Conservation (phyloP, 495 filamentous ascomycete genomes). For the Lineolata rhizophorae region DNA sequence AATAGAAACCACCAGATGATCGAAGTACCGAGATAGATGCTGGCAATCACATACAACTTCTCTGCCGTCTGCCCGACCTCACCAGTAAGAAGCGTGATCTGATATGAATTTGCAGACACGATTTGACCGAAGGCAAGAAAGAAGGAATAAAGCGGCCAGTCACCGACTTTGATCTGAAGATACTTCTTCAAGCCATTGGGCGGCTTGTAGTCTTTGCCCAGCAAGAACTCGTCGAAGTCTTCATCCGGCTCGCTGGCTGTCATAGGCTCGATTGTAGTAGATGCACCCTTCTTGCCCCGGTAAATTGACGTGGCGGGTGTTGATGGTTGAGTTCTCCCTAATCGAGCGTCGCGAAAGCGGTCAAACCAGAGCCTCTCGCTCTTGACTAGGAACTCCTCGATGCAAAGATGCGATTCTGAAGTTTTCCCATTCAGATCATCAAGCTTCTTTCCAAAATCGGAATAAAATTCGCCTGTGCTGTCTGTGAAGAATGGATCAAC, state of each 20-base stretch:
- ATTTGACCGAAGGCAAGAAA: slow-evolving; percentile 46
- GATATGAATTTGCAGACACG: slow-evolving; percentile 44
- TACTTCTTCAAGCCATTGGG: slow-evolving; percentile 36
- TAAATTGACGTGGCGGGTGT: slow-evolving; percentile 1
- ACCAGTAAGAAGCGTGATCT: slow-evolving; percentile 42
- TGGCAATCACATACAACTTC: slow-evolving; percentile 39
- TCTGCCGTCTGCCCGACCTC: slow-evolving; percentile 34
- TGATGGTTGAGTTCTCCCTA: slow-evolving; percentile 7
- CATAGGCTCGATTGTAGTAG: background rate
- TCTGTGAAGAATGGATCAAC: slow-evolving; percentile 51
- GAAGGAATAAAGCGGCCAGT: slow-evolving; percentile 57
- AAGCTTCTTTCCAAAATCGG: slow-evolving; percentile 32
- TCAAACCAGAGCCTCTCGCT: slow-evolving; percentile 45
- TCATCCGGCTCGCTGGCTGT: background rate
- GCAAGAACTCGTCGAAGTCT: slow-evolving; percentile 28
- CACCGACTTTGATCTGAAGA: slow-evolving; percentile 21
- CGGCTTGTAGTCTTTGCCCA: slow-evolving; percentile 41
- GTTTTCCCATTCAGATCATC: slow-evolving; percentile 28
- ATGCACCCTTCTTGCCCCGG: background rate
- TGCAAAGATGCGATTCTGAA: slow-evolving; percentile 32
- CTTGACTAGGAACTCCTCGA: slow-evolving; percentile 37
- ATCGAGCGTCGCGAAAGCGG: slow-evolving; percentile 31
- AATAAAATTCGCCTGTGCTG: slow-evolving; percentile 31
- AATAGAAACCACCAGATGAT: slow-evolving; percentile 41
- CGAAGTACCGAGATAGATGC: slow-evolving; percentile 36